Conservation (phyloP, 2,329 filamentous ascomycete species). For the Colletotrichum caudatum region DNA sequence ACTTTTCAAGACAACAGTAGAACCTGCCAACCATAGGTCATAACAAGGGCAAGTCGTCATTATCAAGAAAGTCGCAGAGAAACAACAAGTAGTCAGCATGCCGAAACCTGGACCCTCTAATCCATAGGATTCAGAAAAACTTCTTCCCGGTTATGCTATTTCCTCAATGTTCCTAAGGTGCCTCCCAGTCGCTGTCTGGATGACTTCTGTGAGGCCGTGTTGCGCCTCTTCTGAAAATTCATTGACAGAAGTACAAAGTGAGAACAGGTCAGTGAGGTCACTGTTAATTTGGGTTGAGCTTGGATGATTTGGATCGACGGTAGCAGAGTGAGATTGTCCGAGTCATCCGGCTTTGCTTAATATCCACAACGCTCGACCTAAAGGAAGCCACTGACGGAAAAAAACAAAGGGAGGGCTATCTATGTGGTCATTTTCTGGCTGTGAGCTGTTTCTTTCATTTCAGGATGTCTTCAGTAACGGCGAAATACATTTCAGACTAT, state of each 20-base stretch:
- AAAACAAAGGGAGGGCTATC: too few species aligned
- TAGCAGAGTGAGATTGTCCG: too few species aligned
- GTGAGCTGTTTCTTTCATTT: too few species aligned
- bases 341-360: too few species aligned
- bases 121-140: not conserved
- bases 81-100: not conserved
- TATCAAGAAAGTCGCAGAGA: not conserved
- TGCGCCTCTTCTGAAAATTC: not conserved
- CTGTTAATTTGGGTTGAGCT: not conserved
- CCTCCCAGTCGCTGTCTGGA: not conserved
- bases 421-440: too few species aligned
- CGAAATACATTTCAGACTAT: too few species aligned
- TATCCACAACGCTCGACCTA: too few species aligned
- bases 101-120: not conserved
- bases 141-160: not conserved
- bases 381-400: too few species aligned
- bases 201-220: not conserved
- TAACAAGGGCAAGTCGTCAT: not conserved
- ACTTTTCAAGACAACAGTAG: not conserved
- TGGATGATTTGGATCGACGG: not conserved
- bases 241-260: not conserved
- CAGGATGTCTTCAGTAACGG: too few species aligned
- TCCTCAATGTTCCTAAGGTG: not conserved
- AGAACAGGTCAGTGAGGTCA: not conserved
- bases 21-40: not conserved